phyloP scores from a whole-genome alignment of 108 stramenopile genomes.

The Schizochytrium sp. region DNA sequence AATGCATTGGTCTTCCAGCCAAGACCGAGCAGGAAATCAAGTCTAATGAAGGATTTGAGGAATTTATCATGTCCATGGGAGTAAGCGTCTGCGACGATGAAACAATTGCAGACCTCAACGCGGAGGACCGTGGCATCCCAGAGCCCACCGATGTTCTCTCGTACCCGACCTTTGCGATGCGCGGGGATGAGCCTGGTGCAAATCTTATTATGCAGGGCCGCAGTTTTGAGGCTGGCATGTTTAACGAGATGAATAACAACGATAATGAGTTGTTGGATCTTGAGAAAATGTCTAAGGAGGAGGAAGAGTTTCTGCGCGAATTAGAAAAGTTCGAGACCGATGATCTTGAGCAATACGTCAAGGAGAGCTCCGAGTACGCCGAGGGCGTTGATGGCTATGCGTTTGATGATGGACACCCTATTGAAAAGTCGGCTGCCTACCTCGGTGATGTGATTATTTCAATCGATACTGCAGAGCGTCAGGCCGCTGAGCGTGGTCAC shows the following conservation, averaged over 20 bases:
- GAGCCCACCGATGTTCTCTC: slow-evolving; percentile 52
- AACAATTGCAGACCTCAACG: not conserved
- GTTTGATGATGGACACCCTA: not conserved
- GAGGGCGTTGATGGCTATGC: not conserved
- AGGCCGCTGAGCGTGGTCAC: slow-evolving; percentile 43
- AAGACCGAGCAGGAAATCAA: not conserved
- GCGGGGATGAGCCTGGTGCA: not conserved
- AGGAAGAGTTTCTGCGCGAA: too few relatives aligned
- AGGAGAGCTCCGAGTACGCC: not conserved
- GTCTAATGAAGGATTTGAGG: not conserved
- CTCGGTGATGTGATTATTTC: slow-evolving; percentile 48
- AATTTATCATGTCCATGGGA: not conserved
- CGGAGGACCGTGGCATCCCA: not conserved
- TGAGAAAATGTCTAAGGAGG: too few relatives aligned
- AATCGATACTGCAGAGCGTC: slow-evolving; percentile 13
- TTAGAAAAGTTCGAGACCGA: too few relatives aligned
- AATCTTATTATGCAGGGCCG: not conserved
- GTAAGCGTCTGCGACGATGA: slow-evolving; percentile 37
- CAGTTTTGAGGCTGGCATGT: not conserved
- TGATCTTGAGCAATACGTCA: too few relatives aligned
- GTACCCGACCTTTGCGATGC: slow-evolving; percentile 38
- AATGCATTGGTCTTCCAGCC: not conserved
- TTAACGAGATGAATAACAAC: not conserved
- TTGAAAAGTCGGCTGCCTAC: not conserved
- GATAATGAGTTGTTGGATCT: too few relatives aligned